Evolutionary conservation across 139 green algal species (phyloP).

Genomic region (Desmodesmus armatus): DNA sequence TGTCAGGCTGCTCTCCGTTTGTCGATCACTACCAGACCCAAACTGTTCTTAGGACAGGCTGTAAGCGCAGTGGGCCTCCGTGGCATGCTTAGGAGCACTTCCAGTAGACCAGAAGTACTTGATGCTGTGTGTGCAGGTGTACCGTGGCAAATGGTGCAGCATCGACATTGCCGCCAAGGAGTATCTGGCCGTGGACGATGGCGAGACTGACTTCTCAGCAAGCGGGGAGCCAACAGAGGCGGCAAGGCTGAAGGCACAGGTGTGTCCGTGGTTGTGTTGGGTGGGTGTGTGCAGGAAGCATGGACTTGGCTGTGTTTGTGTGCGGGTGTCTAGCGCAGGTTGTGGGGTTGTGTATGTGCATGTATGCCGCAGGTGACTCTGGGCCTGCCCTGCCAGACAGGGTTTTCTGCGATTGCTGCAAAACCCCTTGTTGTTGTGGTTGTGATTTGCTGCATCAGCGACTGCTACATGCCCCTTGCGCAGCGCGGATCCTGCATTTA

Average conservation of each 20-base stretch:
- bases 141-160: conserved; percentile 19
- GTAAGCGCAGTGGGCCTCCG: too few species aligned
- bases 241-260: conserved; percentile 1
- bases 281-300: not conserved
- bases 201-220: not conserved
- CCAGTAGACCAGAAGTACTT: too few species aligned
- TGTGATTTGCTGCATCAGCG: too few species aligned
- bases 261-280: not conserved
- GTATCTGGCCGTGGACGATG: conserved; percentile 13
- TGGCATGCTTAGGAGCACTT: too few species aligned
- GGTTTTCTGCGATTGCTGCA: not conserved
- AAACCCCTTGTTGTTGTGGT: not conserved
- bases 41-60: too few species aligned
- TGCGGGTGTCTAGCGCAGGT: not conserved
- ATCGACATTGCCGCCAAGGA: conserved; percentile 38
- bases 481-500: not conserved
- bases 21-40: too few species aligned
- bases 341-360: not conserved
- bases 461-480: not conserved
- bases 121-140: conserved; percentile 21
- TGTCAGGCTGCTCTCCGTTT: too few species aligned
- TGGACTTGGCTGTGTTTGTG: not conserved
- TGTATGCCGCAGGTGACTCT: not conserved
- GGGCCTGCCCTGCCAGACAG: not conserved
- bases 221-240: not conserved